phyloP scores from a whole-genome alignment of 2,329 filamentous ascomycete genomes.

The Fusarium keratoplasticum region DNA sequence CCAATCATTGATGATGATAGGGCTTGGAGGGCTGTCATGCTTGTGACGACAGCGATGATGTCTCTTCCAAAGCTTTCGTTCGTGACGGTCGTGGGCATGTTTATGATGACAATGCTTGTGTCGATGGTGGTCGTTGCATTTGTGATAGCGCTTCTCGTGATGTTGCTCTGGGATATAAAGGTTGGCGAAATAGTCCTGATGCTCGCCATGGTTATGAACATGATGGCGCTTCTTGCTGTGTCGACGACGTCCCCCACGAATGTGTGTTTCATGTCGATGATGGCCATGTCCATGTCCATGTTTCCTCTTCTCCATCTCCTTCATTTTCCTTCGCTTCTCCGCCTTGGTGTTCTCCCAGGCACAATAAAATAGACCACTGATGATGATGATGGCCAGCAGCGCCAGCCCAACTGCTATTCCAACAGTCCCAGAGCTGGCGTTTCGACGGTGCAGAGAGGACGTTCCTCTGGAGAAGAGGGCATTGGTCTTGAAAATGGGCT shows the following conservation, averaged over 20 bases:
- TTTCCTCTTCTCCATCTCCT: background rate
- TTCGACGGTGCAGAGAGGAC: constrained; percentile 14
- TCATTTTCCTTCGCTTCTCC: background rate
- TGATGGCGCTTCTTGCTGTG: background rate
- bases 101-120: constrained; percentile 3
- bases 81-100: background rate
- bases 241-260: background rate
- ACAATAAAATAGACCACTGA: constrained; percentile 17
- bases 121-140: background rate
- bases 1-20: background rate
- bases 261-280: background rate
- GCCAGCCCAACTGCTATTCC: constrained; percentile 25
- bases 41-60: background rate
- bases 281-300: background rate
- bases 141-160: background rate
- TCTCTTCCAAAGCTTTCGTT: background rate
- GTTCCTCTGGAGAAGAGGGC: background rate
- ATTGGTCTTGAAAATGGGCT: background rate
- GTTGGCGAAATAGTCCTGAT: background rate
- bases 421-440: constrained; percentile 2
- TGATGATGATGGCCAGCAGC: constrained; percentile 14
- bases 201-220: background rate
- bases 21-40: background rate
- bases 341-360: constrained; percentile 15
- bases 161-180: background rate